Evolutionary conservation across 1,284 basidiomycete genomes (phyloP), one percentile per base, ranked within the genome.

Genomic region (Cryptococcus amylolentus): DNA sequence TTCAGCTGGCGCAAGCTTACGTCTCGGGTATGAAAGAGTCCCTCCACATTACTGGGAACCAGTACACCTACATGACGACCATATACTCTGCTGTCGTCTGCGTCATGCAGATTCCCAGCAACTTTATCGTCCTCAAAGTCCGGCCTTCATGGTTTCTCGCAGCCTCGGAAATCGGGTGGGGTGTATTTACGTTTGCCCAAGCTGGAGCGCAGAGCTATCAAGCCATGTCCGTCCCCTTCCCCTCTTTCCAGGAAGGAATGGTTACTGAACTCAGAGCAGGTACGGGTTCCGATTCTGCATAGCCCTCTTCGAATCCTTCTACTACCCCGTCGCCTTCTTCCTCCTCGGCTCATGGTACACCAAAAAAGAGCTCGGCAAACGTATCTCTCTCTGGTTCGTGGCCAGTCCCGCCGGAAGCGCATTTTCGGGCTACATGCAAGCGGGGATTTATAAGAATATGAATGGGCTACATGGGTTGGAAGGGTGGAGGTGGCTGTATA

Each of bases 401-500:
- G 66, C 65, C 37, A 62, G 62, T 4, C 61, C 67, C 16, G 56
- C 69, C 42, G 67, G 55, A 3, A 67, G 67, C 45, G 70, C 71
- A 10, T 66, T 69, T 54, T 61, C 61, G 6, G 65, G 65, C 9
- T 64, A 64, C 27, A 39, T 69, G 12, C 65, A 67, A 37, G 65
- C 66, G 8, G 70, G 55, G 5, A 63, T 68, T 49, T 57, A 66
- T 44, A 58, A 61, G 10, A 58, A 56, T 38, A 41, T 72, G n/a
- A 56, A 68, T 23, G 69, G 70, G 4, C 3, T 50, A 5, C 31
- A 35, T 35, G 31, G 69, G n/a, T 28, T 69, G 2, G 56, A 58
- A 1, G 70, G 70, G 0, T 72, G 68, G 70, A 45, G 63, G 41
- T 70, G 62, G 64, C 46, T 71, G 4, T 68, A 64, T 53, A 62